phyloP scores from a whole-genome alignment of 2,329 filamentous ascomycete genomes.

The Teratosphaeria viscida region DNA sequence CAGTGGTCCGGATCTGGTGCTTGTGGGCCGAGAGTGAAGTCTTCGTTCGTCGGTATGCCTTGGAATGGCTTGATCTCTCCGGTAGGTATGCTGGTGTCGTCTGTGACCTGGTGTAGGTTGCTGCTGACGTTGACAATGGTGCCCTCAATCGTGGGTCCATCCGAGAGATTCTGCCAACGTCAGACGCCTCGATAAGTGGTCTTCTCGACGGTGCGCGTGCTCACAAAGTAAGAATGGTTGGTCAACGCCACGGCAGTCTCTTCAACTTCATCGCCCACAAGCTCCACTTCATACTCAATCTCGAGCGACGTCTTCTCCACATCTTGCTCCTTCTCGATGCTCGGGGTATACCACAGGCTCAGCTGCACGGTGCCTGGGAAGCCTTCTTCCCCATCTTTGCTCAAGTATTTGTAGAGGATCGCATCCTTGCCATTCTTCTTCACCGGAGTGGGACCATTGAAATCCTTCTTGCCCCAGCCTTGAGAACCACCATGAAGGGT shows the following conservation, averaged over 20 bases:
- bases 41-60: conserved; percentile 52
- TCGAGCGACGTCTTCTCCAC: conserved; percentile 61
- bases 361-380: conserved; percentile 79
- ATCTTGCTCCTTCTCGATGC: conserved; percentile 51
- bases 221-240: conserved; percentile 65
- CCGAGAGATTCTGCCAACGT: conserved; percentile 58
- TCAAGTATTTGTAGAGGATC: conserved; percentile 44
- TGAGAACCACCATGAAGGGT: conserved; percentile 44
- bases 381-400: conserved; percentile 74
- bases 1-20: conserved; percentile 81
- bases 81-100: conserved; percentile 63
- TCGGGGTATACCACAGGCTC: conserved; percentile 67
- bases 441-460: conserved; percentile 57
- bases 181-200: neutral
- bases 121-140: conserved; percentile 51
- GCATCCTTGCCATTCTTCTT: conserved; percentile 39
- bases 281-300: conserved; percentile 81
- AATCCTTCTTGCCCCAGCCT: conserved; percentile 75
- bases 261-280: conserved; percentile 62
- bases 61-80: conserved; percentile 54
- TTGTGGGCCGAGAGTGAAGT: conserved; percentile 61
- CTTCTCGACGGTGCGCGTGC: conserved; percentile 1
- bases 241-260: conserved; percentile 90
- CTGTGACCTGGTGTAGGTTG: conserved; percentile 61
- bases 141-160: conserved; percentile 49